Evolutionary conservation across 345 rosid species (phyloP), one percentile per base, ranked within the genome.

Genomic region (Noccaea caerulescens): DNA sequence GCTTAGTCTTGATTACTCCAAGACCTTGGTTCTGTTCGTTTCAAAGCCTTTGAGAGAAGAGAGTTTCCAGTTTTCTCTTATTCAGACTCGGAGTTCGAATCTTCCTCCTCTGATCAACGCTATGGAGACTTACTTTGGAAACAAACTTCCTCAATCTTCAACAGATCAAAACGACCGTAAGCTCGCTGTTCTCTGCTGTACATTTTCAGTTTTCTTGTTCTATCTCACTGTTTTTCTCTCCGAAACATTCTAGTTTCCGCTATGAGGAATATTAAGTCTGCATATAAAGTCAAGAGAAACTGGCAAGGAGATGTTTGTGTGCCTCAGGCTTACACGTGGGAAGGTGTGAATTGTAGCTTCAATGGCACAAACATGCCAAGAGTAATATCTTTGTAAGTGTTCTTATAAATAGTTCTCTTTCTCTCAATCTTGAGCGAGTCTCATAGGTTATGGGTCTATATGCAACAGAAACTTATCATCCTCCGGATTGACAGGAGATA

Each of bases 281-380:
- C 14, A 1, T 84, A 84, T 71, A 55, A 69, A 38, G 36, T 86
- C 64, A 75, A 60, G 32, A 72, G 55, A 67, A 74, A 80, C 73
- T 86, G 86, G 91, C 75, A 84, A 68, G 88, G 88, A 68, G 91
- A 84, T 44, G 73, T 73, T 36, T 79, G 83, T 54, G 36, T 52
- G 14, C 85, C 83, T 52, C 49, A 63, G 20, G 60, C 4, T 34
- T 77, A 73, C 63, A 32, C 37, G 44, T 83, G 88, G 88, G 77
- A 84, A 12, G 85, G 91, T 44, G 55, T 84, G 30, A 71, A 73
- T 52, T 86, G 88, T 78, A 78, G 74, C 78, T 75, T 18, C 39
- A 33, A 6, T 47, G 81, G 47, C 14, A 58, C 58, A 53, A 36
- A 14, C 60, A 73, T 57, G 20, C 83, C 80, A 20, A 79, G 78